Evolutionary conservation across 257 asterid species (phyloP), one percentile per base, ranked within the genome.

Genomic region (Eustoma russellianum): DNA sequence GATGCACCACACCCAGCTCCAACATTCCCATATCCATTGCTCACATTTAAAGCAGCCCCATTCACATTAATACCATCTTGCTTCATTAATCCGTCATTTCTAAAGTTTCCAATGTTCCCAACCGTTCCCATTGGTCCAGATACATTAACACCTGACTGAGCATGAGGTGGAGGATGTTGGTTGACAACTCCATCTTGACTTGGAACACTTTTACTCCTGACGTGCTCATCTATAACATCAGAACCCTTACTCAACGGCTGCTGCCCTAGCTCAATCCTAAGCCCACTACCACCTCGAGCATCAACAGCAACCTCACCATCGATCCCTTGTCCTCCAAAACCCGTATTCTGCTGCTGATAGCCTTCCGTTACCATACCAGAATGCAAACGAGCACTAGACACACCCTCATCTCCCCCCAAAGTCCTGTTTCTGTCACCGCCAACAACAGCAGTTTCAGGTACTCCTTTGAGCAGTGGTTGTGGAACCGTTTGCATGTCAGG

Each of bases 231-330:
- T 17, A 49, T 30, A 15, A 53, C 57, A 15, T 57, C 62, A 10
- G 60, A 19, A 15, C 59, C 65, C 64, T 65, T 65, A n/a, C 12
- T 66, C 38, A 52, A 38, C 1, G 63, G 53, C 8, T 73, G 60
- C 59, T 60, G 71, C 49, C 56, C 67, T 40, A 70, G 49, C 66
- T 75, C 81, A 60, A 75, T 70, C 58, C 69, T 65, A 14, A 63
- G 57, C 48, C 66, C 81, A 16, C 69, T 60, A 17, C 70, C 57
- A 54, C 53, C 48, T 1, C 57, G 46, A 9, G 60, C 50, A 16
- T 71, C 88, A 10, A n/a, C 13, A 11, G 62, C 35, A 17, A 74
- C 83, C 51, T 64, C 78, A 41, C 60, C 65, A 16, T 73, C 74
- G 16, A 49, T 33, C 34, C 46, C 68, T 35, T 49, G 72, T 5